Evolutionary conservation across 441 rosid species (phyloP).

Genomic region (Lepidium campestre): DNA sequence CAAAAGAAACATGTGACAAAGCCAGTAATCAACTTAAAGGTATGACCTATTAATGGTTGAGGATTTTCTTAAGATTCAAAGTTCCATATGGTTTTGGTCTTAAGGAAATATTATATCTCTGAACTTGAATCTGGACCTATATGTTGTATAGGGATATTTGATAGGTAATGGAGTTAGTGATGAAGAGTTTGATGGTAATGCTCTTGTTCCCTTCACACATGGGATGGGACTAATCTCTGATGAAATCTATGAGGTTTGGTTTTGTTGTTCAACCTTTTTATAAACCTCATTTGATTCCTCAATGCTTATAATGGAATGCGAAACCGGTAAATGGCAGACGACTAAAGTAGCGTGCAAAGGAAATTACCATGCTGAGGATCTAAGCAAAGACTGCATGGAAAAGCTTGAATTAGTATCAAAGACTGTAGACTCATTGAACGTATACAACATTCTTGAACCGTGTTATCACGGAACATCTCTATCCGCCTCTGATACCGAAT

Average conservation of each 20-base stretch:
- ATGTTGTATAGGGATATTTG: conserved; percentile 60
- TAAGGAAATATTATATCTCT: neutral
- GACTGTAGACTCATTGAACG: conserved; percentile 31
- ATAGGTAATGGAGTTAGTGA: conserved; percentile 85
- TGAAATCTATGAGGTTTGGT: conserved; percentile 55
- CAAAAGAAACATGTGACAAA: conserved; percentile 39
- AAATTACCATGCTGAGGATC: conserved; percentile 32
- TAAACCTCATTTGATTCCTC: neutral
- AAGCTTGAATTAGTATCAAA: conserved; percentile 32
- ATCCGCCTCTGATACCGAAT: conserved; percentile 28
- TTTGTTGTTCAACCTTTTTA: neutral
- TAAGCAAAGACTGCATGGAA: conserved; percentile 29
- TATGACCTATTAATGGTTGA: neutral
- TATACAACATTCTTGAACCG: conserved; percentile 79
- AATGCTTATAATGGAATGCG: neutral
- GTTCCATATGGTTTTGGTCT: neutral
- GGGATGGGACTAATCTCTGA: conserved; percentile 88
- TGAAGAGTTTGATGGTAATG: conserved; percentile 58
- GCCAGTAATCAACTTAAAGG: conserved; percentile 68
- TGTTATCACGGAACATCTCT: conserved; percentile 42
- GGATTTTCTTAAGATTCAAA: neutral
- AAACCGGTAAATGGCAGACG: conserved; percentile 37
- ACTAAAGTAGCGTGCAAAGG: conserved; percentile 46
- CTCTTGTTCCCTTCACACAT: conserved; percentile 78
- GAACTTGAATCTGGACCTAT: neutral